These are phyloP conservation scores for Fusarium multiceps DNA, from an alignment of 2,329 filamentous ascomycete species.

Conservation along the genomic window DNA sequence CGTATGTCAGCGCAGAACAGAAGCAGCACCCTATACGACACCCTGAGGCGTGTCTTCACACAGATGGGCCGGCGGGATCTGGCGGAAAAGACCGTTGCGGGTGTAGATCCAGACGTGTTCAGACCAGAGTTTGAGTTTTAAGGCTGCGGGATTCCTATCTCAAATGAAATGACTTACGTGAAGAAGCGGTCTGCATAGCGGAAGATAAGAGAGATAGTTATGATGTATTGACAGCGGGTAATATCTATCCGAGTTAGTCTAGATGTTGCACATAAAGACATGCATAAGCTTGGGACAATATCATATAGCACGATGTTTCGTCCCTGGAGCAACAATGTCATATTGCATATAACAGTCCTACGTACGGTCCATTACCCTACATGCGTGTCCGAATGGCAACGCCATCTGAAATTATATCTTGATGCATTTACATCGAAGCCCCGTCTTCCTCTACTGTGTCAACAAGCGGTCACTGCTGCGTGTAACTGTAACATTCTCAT, in stretches of 20 bases:
- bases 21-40: constrained; percentile 97
- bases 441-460: background rate
- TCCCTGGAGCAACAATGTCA: constrained; percentile 13
- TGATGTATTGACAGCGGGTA: constrained; percentile 5
- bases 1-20: constrained; percentile 94
- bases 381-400: background rate
- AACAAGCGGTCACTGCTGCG: background rate
- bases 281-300: constrained; percentile 22
- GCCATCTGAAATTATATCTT: background rate
- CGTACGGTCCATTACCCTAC: background rate
- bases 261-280: constrained; percentile 23
- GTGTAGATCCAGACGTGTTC: constrained; percentile 92
- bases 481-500: background rate
- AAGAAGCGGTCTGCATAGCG: constrained; percentile 7
- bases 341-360: background rate
- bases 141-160: constrained; percentile 2
- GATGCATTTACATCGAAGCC: background rate
- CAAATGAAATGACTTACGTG: constrained; percentile 8
- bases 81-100: constrained; percentile 85
- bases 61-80: constrained; percentile 93
- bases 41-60: constrained; percentile 90
- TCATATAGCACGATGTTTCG: constrained; percentile 1
- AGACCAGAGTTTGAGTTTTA: constrained; percentile 89
- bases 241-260: constrained; percentile 1
- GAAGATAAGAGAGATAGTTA: background rate